Evolutionary conservation across 2,329 filamentous ascomycete species (phyloP).

Genomic region (Fusarium ramigenum): DNA sequence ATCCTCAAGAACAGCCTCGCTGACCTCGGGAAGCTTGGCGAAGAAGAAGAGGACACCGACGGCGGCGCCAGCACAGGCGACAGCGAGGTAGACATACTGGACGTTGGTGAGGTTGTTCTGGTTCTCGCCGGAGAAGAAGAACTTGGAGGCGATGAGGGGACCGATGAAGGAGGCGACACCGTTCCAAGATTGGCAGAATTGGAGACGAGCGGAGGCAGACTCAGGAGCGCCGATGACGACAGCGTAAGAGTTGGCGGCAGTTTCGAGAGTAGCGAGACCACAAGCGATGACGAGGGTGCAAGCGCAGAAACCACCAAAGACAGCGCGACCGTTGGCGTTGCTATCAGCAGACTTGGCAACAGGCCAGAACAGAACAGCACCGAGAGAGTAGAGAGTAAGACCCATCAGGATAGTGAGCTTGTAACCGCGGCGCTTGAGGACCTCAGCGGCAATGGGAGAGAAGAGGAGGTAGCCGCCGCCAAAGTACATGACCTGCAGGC

Average conservation of each 20-base stretch:
- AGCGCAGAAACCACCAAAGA: conserved; percentile 78
- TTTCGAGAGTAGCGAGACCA: conserved; percentile 78
- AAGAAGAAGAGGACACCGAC: conserved; percentile 73
- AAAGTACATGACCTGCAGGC: conserved; percentile 63
- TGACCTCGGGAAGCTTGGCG: conserved; percentile 76
- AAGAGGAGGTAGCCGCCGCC: conserved; percentile 58
- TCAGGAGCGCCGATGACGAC: conserved; percentile 61
- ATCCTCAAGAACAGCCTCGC: conserved; percentile 51
- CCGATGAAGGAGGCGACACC: conserved; percentile 77
- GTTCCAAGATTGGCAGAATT: conserved; percentile 80
- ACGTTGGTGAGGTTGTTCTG: conserved; percentile 70
- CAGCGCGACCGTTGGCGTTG: conserved; percentile 32
- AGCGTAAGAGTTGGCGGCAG: conserved; percentile 74
- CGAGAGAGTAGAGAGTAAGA: conserved; percentile 70
- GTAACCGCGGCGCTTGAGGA: conserved; percentile 72
- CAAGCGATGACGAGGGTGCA: conserved; percentile 78
- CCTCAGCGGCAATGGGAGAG: conserved; percentile 63
- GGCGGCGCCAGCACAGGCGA: conserved; percentile 73
- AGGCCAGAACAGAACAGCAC: conserved; percentile 64
- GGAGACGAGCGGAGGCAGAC: conserved; percentile 11
- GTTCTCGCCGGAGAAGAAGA: conserved; percentile 73
- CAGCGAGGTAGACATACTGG: conserved; percentile 80
- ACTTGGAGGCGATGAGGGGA: conserved; percentile 75
- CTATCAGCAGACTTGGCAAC: conserved; percentile 60
- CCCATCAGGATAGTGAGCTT: conserved; percentile 74